Evolutionary conservation across 2,329 filamentous ascomycete genomes (phyloP).

Genomic region (Bipolaris oryzae): DNA sequence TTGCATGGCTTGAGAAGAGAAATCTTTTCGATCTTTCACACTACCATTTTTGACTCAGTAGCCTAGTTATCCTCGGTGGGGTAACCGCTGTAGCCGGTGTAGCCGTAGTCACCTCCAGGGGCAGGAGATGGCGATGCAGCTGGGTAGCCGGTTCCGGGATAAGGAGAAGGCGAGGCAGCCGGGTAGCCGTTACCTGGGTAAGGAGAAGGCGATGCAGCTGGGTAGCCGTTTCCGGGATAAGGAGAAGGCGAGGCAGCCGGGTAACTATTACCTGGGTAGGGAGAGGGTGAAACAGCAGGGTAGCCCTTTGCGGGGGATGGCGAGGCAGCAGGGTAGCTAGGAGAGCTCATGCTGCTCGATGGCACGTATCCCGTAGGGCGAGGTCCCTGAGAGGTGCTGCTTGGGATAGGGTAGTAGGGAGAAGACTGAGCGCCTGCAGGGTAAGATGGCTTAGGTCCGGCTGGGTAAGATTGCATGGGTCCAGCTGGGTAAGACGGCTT

Average conservation of each 20-base stretch:
- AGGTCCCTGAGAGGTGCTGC: constrained; percentile 8
- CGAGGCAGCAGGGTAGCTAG: background rate
- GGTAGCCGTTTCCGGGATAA: background rate
- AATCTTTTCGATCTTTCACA: constrained; percentile 1
- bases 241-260: background rate
- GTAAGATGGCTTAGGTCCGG: constrained; percentile 15
- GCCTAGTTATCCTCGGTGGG: constrained; percentile 16
- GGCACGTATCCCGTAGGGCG: constrained; percentile 29
- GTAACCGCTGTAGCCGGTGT: constrained; percentile 1
- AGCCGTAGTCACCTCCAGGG: background rate
- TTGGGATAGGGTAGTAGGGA: background rate
- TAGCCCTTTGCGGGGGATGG: background rate
- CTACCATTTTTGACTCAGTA: background rate
- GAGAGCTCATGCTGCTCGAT: constrained; percentile 7
- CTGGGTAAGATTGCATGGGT: constrained; percentile 15
- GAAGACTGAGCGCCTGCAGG: constrained; percentile 23
- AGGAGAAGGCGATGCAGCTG: background rate
- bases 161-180: background rate
- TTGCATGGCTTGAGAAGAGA: constrained; percentile 9
- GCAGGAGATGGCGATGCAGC: constrained; percentile 5
- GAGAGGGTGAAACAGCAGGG: background rate
- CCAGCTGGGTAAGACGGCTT: constrained; percentile 15
- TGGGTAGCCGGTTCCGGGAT: constrained; percentile 5
- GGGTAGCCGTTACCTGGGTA: background rate
- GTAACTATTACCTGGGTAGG: background rate